Evolutionary conservation across 2,329 filamentous ascomycete species (phyloP).

Genomic region (Dothideomycetes sp.): DNA sequence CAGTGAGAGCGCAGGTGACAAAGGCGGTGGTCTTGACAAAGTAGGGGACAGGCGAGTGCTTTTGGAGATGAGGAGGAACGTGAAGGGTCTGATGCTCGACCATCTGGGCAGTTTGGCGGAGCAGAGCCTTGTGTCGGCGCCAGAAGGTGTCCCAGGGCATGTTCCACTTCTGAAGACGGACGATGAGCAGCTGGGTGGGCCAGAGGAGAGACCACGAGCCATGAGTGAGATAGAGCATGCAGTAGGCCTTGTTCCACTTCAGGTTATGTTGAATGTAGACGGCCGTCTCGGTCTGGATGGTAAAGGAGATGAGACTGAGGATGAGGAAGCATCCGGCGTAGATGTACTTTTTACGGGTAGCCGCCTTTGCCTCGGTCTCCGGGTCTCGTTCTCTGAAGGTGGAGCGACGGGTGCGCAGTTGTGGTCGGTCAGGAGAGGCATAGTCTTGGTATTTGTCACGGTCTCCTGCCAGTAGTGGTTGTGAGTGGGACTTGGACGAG

Average conservation of each 20-base stretch:
- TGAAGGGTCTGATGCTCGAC: conserved; percentile 69
- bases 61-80: conserved; percentile 37
- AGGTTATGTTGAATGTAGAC: conserved; percentile 88
- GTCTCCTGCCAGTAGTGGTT: conserved; percentile 40
- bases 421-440: conserved; percentile 25
- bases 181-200: conserved; percentile 69
- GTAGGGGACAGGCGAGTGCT: conserved; percentile 54
- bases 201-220: conserved; percentile 86
- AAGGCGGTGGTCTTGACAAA: conserved; percentile 69
- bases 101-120: conserved; percentile 67
- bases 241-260: conserved; percentile 97
- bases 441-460: conserved; percentile 23
- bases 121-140: conserved; percentile 55
- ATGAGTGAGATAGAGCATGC: conserved; percentile 95
- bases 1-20: conserved; percentile 74
- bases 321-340: conserved; percentile 76
- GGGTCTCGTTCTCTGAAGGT: conserved; percentile 60
- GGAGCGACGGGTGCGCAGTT: conserved; percentile 44
- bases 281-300: conserved; percentile 89
- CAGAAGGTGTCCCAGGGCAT: conserved; percentile 79
- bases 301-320: conserved; percentile 76
- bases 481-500: conserved; percentile 33
- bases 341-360: conserved; percentile 72
- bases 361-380: conserved; percentile 48
- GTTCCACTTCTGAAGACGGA: conserved; percentile 68